Percentiles rank a stretch among this genome's conserved stretches.
These are phyloP conservation scores for Suillus alpinus DNA, from an alignment of 768 basidiomycete genomes.

Conservation along the genomic window DNA sequence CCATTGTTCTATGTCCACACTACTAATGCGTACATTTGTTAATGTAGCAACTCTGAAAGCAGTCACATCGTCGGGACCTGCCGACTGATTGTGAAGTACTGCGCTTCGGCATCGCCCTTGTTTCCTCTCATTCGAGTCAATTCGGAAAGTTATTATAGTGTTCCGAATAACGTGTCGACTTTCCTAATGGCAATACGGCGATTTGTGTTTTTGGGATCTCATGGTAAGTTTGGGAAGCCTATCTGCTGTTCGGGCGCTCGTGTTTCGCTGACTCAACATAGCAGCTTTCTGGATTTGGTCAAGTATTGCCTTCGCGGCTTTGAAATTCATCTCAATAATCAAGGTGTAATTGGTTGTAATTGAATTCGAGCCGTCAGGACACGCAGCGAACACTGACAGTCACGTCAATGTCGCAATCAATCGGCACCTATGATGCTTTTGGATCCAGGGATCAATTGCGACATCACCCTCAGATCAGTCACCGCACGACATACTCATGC, in stretches of 20 bases:
- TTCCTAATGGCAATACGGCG: conserved; percentile 5
- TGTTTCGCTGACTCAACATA: conserved; percentile 13
- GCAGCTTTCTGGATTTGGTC: conserved; percentile 1
- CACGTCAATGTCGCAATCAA: conserved; percentile 4
- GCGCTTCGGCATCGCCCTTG: conserved; percentile 13
- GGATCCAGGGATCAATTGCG: not conserved
- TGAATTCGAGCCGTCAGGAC: not conserved
- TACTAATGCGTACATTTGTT: not conserved
- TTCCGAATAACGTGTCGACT: conserved; percentile 5
- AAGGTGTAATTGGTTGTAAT: not conserved
- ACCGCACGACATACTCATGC: conserved; percentile 34
- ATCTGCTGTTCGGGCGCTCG: conserved; percentile 23
- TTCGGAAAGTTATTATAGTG: conserved; percentile 11
- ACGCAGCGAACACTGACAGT: not conserved
- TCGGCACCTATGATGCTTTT: not conserved
- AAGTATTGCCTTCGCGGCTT: not conserved
- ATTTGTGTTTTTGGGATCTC: conserved; percentile 6
- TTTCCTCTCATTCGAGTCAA: conserved; percentile 8
- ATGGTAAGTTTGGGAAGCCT: conserved; percentile 21
- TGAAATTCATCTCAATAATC: conserved; percentile 1
- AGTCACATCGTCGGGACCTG: conserved; percentile 2
- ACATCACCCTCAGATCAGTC: conserved; percentile 31
- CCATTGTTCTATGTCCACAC: conserved; percentile 2
- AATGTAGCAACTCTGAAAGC: not conserved
- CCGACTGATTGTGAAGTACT: conserved; percentile 10